Percentiles rank a stretch among this genome's conserved stretches.
These are phyloP conservation scores for Suhomyces panamericanus DNA, from an alignment of 1,139 yeast genomes.

Conservation along the genomic window DNA sequence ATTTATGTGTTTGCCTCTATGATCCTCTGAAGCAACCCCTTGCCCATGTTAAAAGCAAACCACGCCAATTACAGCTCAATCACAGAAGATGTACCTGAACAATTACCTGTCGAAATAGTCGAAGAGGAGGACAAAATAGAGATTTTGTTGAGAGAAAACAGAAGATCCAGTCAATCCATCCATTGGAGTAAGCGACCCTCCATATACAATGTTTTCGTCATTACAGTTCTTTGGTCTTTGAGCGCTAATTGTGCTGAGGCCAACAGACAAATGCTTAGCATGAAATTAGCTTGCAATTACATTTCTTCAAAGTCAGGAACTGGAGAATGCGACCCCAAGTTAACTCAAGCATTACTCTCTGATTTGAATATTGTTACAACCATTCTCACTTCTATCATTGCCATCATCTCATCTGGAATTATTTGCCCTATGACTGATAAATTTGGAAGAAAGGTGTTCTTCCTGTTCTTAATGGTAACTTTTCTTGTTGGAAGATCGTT, in stretches of 20 bases:
- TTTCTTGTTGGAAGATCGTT: constrained; percentile 28
- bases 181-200: constrained; percentile 27
- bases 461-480: constrained; percentile 30
- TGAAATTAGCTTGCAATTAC: constrained; percentile 41
- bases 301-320: constrained; percentile 10
- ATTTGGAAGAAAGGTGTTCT: constrained; percentile 55
- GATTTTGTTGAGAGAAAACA: constrained; percentile 40
- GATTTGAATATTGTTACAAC: constrained; percentile 34
- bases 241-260: constrained; percentile 35
- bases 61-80: neutral
- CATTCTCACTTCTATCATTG: constrained; percentile 29
- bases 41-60: neutral
- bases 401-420: constrained; percentile 44
- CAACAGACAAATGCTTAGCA: constrained; percentile 34
- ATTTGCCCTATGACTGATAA: constrained; percentile 63
- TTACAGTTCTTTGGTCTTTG: constrained; percentile 31
- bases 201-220: constrained; percentile 30
- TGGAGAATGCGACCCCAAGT: constrained; percentile 30
- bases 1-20: too few species aligned
- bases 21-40: too few species aligned
- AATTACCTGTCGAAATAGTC: constrained; percentile 31
- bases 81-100: constrained; percentile 27
- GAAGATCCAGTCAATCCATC: constrained; percentile 33
- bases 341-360: constrained; percentile 38
- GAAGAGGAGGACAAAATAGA: constrained; percentile 38